A percentile compares a stretch with the other conserved stretches of the same genome.
phyloP scores from a whole-genome alignment of 768 basidiomycete genomes.

The Lactifluus piperatus region DNA sequence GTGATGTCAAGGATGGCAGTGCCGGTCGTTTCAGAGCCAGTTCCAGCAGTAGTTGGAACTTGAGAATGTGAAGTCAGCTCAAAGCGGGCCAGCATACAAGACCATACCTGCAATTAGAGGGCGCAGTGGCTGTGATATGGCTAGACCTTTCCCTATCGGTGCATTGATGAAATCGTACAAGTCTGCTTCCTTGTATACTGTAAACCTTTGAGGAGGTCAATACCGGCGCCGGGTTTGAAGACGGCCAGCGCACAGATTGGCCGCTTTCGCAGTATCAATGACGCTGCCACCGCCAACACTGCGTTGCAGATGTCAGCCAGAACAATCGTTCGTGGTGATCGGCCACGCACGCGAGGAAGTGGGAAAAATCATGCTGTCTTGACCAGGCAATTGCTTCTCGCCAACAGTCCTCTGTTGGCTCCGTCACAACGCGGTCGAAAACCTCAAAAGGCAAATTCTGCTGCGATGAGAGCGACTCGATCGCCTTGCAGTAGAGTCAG shows the following conservation, averaged over 20 bases:
- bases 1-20: constrained; percentile 92
- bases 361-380: constrained; percentile 79
- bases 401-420: constrained; percentile 91
- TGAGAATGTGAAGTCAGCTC: background rate
- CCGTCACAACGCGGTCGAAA: constrained; percentile 73
- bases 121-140: constrained; percentile 61
- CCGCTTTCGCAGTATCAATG: constrained; percentile 93
- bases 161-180: constrained; percentile 97
- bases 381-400: constrained; percentile 84
- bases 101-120: constrained; percentile 74
- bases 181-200: constrained; percentile 87
- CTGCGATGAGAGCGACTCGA: constrained; percentile 74
- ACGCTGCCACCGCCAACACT: constrained; percentile 91
- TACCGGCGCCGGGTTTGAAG: background rate
- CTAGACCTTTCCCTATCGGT: constrained; percentile 85
- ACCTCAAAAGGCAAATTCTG: constrained; percentile 71
- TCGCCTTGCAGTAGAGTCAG: constrained; percentile 38
- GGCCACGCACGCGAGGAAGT: constrained; percentile 73
- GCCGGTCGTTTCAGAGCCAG: constrained; percentile 92
- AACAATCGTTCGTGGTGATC: background rate
- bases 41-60: constrained; percentile 76
- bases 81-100: background rate
- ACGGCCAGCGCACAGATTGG: constrained; percentile 57
- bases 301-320: background rate
- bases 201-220: constrained; percentile 45